A percentile compares a stretch with the other conserved stretches of the same genome.
phyloP scores from a whole-genome alignment of 495 filamentous ascomycete genomes.

The Hypoxylon perforatum region DNA sequence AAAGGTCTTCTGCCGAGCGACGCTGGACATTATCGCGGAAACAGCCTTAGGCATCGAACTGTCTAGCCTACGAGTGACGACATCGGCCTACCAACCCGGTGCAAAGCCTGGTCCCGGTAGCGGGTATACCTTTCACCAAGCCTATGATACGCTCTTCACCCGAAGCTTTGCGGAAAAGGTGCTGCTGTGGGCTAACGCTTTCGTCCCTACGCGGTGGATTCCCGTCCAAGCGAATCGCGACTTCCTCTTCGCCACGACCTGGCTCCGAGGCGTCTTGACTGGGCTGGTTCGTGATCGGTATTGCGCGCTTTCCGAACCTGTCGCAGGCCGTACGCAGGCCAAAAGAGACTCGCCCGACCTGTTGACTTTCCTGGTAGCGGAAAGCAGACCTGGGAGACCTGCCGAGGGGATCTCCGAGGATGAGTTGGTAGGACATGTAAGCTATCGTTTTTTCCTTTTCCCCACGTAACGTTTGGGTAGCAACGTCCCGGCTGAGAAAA shows the following conservation, averaged over 20 bases:
- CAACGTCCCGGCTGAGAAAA: background rate
- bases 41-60: slow-evolving; percentile 75
- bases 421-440: slow-evolving; percentile 38
- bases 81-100: slow-evolving; percentile 45
- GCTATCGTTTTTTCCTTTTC: background rate
- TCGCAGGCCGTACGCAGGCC: background rate
- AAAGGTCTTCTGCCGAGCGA: slow-evolving; percentile 41
- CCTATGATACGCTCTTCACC: slow-evolving; percentile 32
- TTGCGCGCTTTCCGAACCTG: background rate
- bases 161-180: slow-evolving; percentile 44
- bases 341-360: slow-evolving; percentile 24
- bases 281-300: slow-evolving; percentile 63
- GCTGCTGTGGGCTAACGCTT: slow-evolving; percentile 37
- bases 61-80: slow-evolving; percentile 32
- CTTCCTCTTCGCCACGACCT: slow-evolving; percentile 31
- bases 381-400: slow-evolving; percentile 25
- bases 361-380: slow-evolving; percentile 36
- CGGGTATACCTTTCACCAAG: slow-evolving; percentile 25
- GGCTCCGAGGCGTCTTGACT: slow-evolving; percentile 45
- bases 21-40: slow-evolving; percentile 77
- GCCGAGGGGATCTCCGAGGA: slow-evolving; percentile 30
- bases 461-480: background rate
- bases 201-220: slow-evolving; percentile 43
- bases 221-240: slow-evolving; percentile 40
- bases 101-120: background rate